Evolutionary conservation across 176 grass and related monocot genomes (phyloP), one percentile per base, ranked within the genome.

Genomic region (Triticum dicoccoides): DNA sequence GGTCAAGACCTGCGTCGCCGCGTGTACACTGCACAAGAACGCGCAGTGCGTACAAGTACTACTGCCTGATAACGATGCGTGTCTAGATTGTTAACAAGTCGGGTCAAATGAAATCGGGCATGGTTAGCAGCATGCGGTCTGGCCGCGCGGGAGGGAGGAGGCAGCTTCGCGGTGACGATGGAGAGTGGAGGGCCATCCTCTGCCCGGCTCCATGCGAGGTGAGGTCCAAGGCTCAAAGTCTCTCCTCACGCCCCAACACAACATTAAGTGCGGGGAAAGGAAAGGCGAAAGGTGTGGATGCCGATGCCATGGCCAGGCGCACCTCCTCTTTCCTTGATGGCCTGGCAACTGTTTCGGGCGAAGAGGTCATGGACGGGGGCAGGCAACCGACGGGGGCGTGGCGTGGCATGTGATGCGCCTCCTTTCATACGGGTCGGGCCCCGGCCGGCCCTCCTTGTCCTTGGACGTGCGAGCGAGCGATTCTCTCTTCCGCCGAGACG

Each of bases 21-120:
- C 25, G 47, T 10, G 77, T 62, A 47, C 20, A 13, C 41, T 49
- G 72, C 24, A 17, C n/a, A 20, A 3, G 56, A 69, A 9, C 64
- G 32, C 4, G 20, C 65, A 67, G 65, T 67, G 14, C 65, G 17
- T 67, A 21, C 44, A 45, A 45, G 44, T 49, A 14, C 44, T 47
- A 3, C 23, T 30, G 71, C 38, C 77, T 35, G 37, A 78, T 27
- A 25, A 6, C 15, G 9, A 42, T 38, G 67, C 77, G 9, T 68
- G 72, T 13, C 25, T 23, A n/a, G 29, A 21, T 25, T 18, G 63
- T 78, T 61, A 79, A 75, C 30, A 59, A 69, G 80, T 54, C 66
- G 65, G 80, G 89, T 87, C 89, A 87, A 87, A 67, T 87, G 80
- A 83, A 87, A 61, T 74, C 65, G 33, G 89, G 82, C 39, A 6